Conservation (phyloP, 805 yeast species). For the Kluyveromyces dobzhanskii region DNA sequence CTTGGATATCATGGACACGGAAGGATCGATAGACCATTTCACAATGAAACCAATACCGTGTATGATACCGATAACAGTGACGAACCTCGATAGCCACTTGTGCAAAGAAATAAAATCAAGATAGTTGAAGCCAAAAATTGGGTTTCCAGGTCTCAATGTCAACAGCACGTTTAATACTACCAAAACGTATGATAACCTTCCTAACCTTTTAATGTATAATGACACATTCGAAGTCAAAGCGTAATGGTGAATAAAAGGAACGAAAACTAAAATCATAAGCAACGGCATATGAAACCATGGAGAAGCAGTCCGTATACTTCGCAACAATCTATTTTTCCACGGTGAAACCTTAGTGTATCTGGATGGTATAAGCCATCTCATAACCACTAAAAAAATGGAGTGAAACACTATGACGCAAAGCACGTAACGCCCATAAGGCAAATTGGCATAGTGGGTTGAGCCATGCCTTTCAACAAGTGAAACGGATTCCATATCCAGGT, state of each 20-base stretch:
- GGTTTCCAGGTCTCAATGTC: conserved; percentile 47
- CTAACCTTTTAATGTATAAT: conserved; percentile 44
- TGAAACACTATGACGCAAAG: conserved; percentile 37
- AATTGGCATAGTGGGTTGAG: conserved; percentile 44
- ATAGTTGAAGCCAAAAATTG: conserved; percentile 38
- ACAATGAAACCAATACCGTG: conserved; percentile 48
- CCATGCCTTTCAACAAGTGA: conserved; percentile 38
- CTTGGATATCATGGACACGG: conserved; percentile 30
- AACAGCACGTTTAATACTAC: conserved; percentile 50
- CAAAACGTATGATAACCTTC: conserved; percentile 51
- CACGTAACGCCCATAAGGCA: conserved; percentile 51
- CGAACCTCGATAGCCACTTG: conserved; percentile 62
- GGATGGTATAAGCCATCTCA: conserved; percentile 28
- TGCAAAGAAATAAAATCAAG: conserved; percentile 50
- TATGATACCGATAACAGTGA: conserved; percentile 35
- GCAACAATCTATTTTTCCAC: conserved; percentile 24
- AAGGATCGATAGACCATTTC: conserved; percentile 38
- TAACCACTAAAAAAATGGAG: conserved; percentile 27
- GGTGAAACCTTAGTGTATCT: conserved; percentile 37
- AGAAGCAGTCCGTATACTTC: conserved; percentile 30
- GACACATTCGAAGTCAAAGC: conserved; percentile 21
- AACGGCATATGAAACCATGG: conserved; percentile 31
- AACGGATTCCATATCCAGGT: neutral
- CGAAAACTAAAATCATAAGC: conserved; percentile 25
- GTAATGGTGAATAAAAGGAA: conserved; percentile 30